Evolutionary conservation across 169 alveolate genomes (phyloP), one percentile per base, ranked within the genome.

Genomic region (Cytauxzoon felis): DNA sequence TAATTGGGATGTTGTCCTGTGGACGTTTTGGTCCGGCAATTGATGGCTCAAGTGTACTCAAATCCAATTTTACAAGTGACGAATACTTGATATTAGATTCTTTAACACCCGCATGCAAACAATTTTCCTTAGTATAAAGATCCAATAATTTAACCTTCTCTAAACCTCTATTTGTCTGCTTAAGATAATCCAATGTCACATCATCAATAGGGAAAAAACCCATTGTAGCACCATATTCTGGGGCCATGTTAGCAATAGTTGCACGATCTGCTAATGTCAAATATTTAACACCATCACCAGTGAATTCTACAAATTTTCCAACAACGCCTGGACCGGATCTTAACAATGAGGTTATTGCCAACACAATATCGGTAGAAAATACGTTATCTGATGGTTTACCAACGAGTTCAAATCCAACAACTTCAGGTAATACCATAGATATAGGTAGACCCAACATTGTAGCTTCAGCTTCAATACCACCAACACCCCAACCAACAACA

Each of bases 401-500:
- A 6, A 94, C 92, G 16, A 95, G 92, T 40, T 92, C 89, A 67
- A 95, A 93, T 13, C 99, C 99, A 33, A 95, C 95, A 7, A 95
- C 98, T 65, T 94, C 94, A 21, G 99, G 99, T 16, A 95, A 82
- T 11, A 92, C 93, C 98, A 95, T 95, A 51, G 98, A 91, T 30
- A 95, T 89, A n/a, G 98, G 93, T 68, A 93, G 91, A 21, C 98
- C 99, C 40, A 95, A 89, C 99, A 95, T 94, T 40, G 94, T 95
- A n/a, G 99, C 97, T 82, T 95, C 99, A 53, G 98, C 99, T 88
- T 95, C 99, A 36, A 95, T 93, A 6, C 99, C 99, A 23, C 99
- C 99, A 13, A 94, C 98, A 16, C 99, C 99, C 97, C 97, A 90
- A 29, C 94, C 95, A 52, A 90, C 78, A 33, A 95, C 93, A 29